Evolutionary conservation across 805 yeast genomes (phyloP).

Genomic region (Spathaspora sp.): DNA sequence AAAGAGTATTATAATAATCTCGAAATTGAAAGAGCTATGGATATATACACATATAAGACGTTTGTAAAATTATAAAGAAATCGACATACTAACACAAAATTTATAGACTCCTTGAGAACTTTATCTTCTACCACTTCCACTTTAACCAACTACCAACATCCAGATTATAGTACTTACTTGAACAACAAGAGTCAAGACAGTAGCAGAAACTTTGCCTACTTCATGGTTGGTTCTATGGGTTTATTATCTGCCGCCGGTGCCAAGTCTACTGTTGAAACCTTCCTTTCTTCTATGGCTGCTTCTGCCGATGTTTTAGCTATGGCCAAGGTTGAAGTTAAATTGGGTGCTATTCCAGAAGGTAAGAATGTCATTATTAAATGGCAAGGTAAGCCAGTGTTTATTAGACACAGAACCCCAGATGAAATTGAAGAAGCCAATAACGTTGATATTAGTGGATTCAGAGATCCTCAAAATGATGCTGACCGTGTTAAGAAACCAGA

Average conservation of each 20-base stretch:
- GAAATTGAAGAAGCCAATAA: conserved; percentile 94
- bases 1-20: too few relatives aligned
- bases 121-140: conserved; percentile 50
- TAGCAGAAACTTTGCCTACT: conserved; percentile 82
- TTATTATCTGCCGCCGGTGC: conserved; percentile 90
- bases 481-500: conserved; percentile 96
- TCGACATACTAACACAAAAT: background rate
- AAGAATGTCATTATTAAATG: conserved; percentile 97
- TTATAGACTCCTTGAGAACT: conserved; percentile 36
- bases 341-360: conserved; percentile 92
- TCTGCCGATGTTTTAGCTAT: conserved; percentile 98
- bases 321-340: conserved; percentile 98
- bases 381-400: conserved; percentile 99
- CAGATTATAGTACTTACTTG: conserved; percentile 80
- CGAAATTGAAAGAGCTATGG: background rate
- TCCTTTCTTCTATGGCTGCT: conserved; percentile 91
- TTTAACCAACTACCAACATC: conserved; percentile 83
- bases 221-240: conserved; percentile 97
- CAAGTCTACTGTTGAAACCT: conserved; percentile 91
- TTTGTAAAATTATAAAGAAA: background rate
- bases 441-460: conserved; percentile 70
- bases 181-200: conserved; percentile 69
- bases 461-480: conserved; percentile 92
- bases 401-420: conserved; percentile 93
- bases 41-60: background rate